Conservation (phyloP, 495 filamentous ascomycete genomes). For the Thozetella sp. region DNA sequence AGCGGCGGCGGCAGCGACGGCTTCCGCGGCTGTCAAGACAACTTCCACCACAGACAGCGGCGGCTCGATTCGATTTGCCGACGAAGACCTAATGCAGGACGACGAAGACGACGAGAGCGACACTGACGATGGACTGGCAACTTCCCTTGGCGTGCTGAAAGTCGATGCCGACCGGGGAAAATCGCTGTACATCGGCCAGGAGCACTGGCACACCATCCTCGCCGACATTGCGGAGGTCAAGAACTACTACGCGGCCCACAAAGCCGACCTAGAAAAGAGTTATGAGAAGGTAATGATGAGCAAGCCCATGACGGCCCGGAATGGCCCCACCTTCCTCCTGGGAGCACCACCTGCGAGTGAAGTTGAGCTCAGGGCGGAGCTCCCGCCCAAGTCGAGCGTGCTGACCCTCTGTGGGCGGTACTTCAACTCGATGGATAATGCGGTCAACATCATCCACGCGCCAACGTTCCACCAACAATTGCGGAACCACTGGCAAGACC, state of each 20-base stretch:
- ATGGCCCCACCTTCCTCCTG: slow-evolving; percentile 74
- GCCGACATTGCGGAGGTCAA: slow-evolving; percentile 93
- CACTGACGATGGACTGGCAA: slow-evolving; percentile 76
- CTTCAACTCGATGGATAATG: slow-evolving; percentile 59
- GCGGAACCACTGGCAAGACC: slow-evolving; percentile 86
- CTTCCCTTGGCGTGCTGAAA: slow-evolving; percentile 85
- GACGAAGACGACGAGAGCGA: slow-evolving; percentile 73
- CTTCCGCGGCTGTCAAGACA: slow-evolving; percentile 63
- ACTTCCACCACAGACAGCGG: slow-evolving; percentile 65
- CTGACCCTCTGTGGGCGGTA: slow-evolving; percentile 78
- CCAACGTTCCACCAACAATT: slow-evolving; percentile 88
- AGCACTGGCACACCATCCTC: slow-evolving; percentile 88
- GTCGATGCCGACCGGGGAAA: slow-evolving; percentile 80
- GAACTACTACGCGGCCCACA: slow-evolving; percentile 72
- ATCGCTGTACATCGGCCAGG: slow-evolving; percentile 82
- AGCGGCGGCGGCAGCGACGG: slow-evolving; percentile 40
- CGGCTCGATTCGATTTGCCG: slow-evolving; percentile 61
- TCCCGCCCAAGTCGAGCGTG: slow-evolving; percentile 79
- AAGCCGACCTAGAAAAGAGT: slow-evolving; percentile 56
- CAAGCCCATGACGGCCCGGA: slow-evolving; percentile 56
- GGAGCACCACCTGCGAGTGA: slow-evolving; percentile 69
- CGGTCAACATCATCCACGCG: slow-evolving; percentile 76
- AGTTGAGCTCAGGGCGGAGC: slow-evolving; percentile 73
- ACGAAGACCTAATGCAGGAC: slow-evolving; percentile 49
- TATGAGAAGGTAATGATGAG: slow-evolving; percentile 67